Evolutionary conservation across 2,329 filamentous ascomycete genomes (phyloP).

Genomic region (Colletotrichum higginsianum): DNA sequence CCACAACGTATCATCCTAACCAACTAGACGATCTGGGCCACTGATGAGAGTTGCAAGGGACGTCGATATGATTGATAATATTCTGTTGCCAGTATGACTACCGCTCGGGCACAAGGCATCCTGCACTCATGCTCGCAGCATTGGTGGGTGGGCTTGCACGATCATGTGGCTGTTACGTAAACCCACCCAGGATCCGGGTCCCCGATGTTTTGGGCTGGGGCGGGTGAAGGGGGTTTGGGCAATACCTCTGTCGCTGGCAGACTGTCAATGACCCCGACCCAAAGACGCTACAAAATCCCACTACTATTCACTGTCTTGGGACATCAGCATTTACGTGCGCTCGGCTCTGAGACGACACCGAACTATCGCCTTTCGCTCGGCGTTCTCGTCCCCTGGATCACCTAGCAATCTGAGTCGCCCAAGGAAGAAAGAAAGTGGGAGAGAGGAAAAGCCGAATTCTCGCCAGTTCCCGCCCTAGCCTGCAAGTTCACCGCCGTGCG

Average conservation of each 20-base stretch:
- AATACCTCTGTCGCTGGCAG: constrained; percentile 21
- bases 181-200: neutral
- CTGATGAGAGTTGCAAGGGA: neutral
- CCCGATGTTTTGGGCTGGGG: constrained; percentile 12
- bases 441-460: neutral
- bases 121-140: neutral
- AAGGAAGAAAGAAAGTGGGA: no score
- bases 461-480: constrained; percentile 17
- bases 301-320: constrained; percentile 27
- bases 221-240: constrained; percentile 22
- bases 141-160: neutral
- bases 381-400: constrained; percentile 3
- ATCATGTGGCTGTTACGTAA: neutral
- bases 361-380: constrained; percentile 34
- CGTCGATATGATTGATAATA: rapidly evolving
- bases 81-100: no score
- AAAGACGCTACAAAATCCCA: constrained; percentile 34
- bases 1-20: constrained; percentile 46
- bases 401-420: neutral
- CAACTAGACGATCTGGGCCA: constrained; percentile 45
- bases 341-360: constrained; percentile 22
- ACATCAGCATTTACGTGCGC: constrained; percentile 1
- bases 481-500: constrained; percentile 8
- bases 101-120: no score
- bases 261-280: constrained; percentile 19